Base-by-base conservation (phyloP, 208 protist genomes). In the Trichomonas tenax region DNA sequence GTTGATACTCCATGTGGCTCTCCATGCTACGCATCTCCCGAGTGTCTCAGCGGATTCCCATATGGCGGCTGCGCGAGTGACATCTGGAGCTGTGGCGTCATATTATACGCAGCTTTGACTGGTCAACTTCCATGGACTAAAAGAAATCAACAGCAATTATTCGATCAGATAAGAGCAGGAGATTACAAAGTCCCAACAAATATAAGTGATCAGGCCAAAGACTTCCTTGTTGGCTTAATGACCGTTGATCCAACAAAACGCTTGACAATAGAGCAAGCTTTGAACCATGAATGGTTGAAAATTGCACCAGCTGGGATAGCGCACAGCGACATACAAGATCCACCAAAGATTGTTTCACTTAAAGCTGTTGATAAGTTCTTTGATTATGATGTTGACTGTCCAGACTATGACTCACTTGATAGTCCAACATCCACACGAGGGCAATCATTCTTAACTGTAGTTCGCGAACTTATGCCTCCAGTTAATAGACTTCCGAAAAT, bases 1-100 rank as follows among this genome's bases (percentile, higher is more conserved):
- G 82, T 46, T n/a, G 82, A 89, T 89, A 89, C 82, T 89, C 82
- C 82, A 89, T 89, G 82, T 31, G 82, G 82, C 17, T 89, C 82
- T n/a, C 34, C 40, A n/a, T 89, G 82, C 40, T 89, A 89, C 48
- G 82, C 82, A 45, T 89, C 82, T 46, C 82, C 82, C 45, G 82
- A 89, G 48, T 89, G 82, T 46, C 14, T 89, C 40, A 44, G 82
- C 40, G 82, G 82, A n/a, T 15, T 31, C 0, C 40, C 40, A 45
- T 89, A 89, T 46, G 40, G 36, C 31, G 82, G 82, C 17, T n/a
- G 40, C 17, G 36, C 34, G 0, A 89, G 40, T 46, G 82, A 89
- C 31, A 46, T 89, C 31, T 89, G 82, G 82, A 84, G 81, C 34
- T 34, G 26, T 41, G 81, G 81, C 26, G 81, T 84, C 15, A 40